Conservation (phyloP, 148 eudicot species). For the Camellia japonica region DNA sequence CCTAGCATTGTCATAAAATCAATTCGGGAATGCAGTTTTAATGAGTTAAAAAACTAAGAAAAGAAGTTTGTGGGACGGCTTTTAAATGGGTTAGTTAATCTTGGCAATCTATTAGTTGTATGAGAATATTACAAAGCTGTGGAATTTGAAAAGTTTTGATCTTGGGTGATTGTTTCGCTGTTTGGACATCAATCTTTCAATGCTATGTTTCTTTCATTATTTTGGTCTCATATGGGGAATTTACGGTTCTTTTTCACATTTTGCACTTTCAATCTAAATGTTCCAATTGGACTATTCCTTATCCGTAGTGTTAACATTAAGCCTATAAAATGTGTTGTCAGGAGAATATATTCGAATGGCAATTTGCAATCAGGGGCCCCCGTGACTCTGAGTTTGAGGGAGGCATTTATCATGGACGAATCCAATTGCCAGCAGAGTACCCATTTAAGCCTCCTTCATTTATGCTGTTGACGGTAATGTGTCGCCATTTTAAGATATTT, state of each 20-base stretch:
- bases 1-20: not conserved
- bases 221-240: not conserved
- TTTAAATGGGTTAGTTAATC: not conserved
- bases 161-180: not conserved
- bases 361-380: conserved; percentile 95
- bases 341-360: conserved; percentile 99
- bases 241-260: not conserved
- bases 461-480: conserved; percentile 81
- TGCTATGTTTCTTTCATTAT: not conserved
- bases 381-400: conserved; percentile 91
- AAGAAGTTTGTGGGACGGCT: not conserved
- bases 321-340: conserved; percentile 20
- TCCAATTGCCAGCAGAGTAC: conserved; percentile 90
- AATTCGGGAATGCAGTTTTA: not conserved
- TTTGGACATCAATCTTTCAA: not conserved
- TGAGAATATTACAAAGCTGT: no score
- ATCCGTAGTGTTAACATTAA: not conserved
- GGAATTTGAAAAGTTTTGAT: not conserved
- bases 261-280: not conserved
- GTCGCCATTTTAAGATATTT: not conserved
- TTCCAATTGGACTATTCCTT: not conserved
- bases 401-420: conserved; percentile 95
- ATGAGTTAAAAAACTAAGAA: not conserved
- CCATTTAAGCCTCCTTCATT: conserved; percentile 98
- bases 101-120: not conserved